phyloP scores from a whole-genome alignment of 495 filamentous ascomycete genomes.

The Talaromyces proteolyticus region DNA sequence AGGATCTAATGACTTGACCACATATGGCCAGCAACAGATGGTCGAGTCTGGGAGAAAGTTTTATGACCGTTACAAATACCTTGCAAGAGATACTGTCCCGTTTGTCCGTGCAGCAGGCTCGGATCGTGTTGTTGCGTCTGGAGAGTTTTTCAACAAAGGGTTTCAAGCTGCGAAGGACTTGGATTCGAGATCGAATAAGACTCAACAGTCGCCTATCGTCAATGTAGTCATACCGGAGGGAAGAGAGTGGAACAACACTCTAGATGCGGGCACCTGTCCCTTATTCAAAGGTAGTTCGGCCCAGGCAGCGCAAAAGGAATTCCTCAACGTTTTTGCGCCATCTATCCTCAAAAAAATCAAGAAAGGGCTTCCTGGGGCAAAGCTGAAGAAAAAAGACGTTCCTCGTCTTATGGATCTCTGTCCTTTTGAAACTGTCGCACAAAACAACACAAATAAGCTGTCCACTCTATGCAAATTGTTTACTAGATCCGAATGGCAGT shows the following conservation, averaged over 20 bases:
- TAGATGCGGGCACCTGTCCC: slow-evolving; percentile 63
- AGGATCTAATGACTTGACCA: slow-evolving; percentile 68
- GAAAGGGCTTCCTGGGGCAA: slow-evolving; percentile 50
- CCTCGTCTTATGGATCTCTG: slow-evolving; percentile 80
- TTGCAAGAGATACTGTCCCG: slow-evolving; percentile 48
- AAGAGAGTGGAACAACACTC: slow-evolving; percentile 64
- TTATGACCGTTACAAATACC: slow-evolving; percentile 59
- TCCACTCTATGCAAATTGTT: slow-evolving; percentile 73
- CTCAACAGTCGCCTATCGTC: slow-evolving; percentile 41
- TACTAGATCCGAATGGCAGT: slow-evolving; percentile 57
- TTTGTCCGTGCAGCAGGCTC: slow-evolving; percentile 70
- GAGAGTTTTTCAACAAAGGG: slow-evolving; percentile 64
- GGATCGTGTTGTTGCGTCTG: slow-evolving; percentile 68
- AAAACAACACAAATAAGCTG: slow-evolving; percentile 16
- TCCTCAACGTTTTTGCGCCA: slow-evolving; percentile 50
- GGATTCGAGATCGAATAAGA: slow-evolving; percentile 27
- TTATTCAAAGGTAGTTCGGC: slow-evolving; percentile 49
- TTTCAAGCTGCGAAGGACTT: slow-evolving; percentile 52
- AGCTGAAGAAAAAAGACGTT: slow-evolving; percentile 51
- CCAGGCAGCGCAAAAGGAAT: slow-evolving; percentile 42
- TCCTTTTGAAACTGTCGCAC: slow-evolving; percentile 70
- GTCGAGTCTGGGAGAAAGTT: slow-evolving; percentile 67
- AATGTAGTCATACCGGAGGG: slow-evolving; percentile 62
- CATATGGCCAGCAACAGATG: slow-evolving; percentile 68
- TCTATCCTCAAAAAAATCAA: slow-evolving; percentile 60